Evolutionary conservation across 2,329 filamentous ascomycete species (phyloP).

Genomic region (Hypoxylon sp.): DNA sequence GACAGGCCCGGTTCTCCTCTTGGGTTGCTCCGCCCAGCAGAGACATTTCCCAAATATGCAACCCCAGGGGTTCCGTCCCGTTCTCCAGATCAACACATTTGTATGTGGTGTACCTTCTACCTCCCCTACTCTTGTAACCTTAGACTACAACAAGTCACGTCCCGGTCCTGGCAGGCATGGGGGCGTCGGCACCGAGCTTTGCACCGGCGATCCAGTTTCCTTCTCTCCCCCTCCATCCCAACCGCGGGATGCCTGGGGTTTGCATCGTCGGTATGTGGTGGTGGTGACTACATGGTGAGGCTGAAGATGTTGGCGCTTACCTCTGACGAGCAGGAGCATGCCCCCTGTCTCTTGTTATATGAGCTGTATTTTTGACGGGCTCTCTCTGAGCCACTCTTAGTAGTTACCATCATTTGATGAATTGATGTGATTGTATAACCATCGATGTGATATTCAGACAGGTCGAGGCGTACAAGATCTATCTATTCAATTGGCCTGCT

Average conservation of each 20-base stretch:
- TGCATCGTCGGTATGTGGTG: conserved; percentile 15
- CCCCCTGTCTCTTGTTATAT: conserved; percentile 15
- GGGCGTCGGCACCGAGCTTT: conserved; percentile 1
- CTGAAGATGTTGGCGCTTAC: conserved; percentile 32
- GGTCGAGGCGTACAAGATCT: background rate
- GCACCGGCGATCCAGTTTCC: background rate
- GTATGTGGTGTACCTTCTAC: background rate
- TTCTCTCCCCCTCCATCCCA: conserved; percentile 5
- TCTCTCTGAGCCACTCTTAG: background rate
- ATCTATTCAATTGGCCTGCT: background rate
- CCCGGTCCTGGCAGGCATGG: conserved; percentile 9
- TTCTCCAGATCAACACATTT: conserved; percentile 9
- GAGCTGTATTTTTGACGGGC: conserved; percentile 2
- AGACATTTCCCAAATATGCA: conserved; percentile 22
- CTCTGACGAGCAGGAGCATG: conserved; percentile 18
- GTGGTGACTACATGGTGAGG: conserved; percentile 40
- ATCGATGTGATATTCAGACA: background rate
- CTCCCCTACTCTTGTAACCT: background rate
- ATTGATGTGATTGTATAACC: background rate
- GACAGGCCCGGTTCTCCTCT: conserved; percentile 16
- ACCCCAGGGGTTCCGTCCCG: conserved; percentile 13
- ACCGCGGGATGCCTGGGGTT: conserved; percentile 7
- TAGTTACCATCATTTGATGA: background rate
- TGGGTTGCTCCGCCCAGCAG: conserved; percentile 17
- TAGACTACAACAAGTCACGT: conserved; percentile 3